Evolutionary conservation across 768 basidiomycete genomes (phyloP).

Genomic region (Mrakia blollopis): DNA sequence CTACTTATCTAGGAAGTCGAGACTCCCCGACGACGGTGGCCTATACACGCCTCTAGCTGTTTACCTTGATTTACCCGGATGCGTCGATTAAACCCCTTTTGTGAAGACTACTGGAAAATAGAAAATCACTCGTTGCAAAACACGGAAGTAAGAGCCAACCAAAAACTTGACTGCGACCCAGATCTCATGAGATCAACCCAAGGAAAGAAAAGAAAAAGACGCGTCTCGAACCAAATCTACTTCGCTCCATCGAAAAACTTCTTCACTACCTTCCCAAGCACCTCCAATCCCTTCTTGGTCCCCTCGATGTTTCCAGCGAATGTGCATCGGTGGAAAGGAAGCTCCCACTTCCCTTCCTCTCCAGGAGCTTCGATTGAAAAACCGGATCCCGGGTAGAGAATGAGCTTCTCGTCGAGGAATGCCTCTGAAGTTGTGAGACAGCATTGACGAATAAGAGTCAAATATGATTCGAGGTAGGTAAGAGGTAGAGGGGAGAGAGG

Average conservation of each 20-base stretch:
- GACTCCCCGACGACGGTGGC: no score
- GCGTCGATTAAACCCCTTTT: no score
- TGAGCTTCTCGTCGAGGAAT: neutral
- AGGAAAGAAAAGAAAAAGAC: no score
- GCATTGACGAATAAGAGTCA: neutral
- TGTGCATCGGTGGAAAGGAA: slow-evolving; percentile 32
- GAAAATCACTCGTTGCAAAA: no score
- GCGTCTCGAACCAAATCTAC: neutral
- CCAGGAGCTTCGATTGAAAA: neutral
- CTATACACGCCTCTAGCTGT: no score
- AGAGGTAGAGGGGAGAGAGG: slow-evolving; percentile 54
- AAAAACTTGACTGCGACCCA: no score
- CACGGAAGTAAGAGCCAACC: no score
- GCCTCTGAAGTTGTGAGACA: neutral
- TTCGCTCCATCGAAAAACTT: neutral
- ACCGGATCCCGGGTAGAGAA: neutral
- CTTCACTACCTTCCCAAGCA: neutral
- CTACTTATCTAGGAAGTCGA: no score
- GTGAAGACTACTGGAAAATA: no score
- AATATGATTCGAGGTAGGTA: slow-evolving; percentile 39
- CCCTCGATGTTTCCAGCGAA: slow-evolving; percentile 47
- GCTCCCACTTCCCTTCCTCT: neutral
- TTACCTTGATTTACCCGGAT: no score
- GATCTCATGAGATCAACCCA: no score
- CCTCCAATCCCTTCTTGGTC: slow-evolving; percentile 35